Base-by-base conservation (phyloP, 129 eudicot genomes). In the Scalesia atractyloides region DNA sequence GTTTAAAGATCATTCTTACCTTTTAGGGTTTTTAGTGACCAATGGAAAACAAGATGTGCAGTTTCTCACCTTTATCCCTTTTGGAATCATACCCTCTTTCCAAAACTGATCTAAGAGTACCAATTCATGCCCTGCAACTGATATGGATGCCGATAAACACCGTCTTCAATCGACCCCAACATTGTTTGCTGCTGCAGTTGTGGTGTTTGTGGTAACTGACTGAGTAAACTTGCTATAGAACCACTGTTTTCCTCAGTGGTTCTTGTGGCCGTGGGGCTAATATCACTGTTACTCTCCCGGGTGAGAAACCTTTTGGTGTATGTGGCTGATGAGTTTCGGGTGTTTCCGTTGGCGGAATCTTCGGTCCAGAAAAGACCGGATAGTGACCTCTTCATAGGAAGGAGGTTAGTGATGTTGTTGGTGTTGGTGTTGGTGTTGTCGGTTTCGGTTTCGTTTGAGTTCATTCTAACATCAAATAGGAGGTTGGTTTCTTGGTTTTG, bases 51-150 rank as follows among this genome's bases (percentile, higher is more conserved):
- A 65, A 64, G 64, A 64, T 36, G 44, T 7, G 12, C 43, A 63
- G 46, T 73, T 53, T 7, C 12, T 47, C 9, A 17, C 6, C 18
- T 22, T 43, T 60, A 47, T 6, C 66, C 39, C 59, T 69, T 61
- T 48, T 15, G 39, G 52, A 49, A 54, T 54, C 19, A 43, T 22
- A 22, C 72, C 80, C 76, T 64, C 37, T 50, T 70, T 63, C 74
- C 75, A 63, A 74, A 74, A 75, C 57, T 66, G 34, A 67, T 68
- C 67, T 83, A 89, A 19, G 85, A 49, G 81, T 82, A 92, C 97
- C 97, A 89, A 74, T 91, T 88, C 85, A 84, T 75, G 12, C 86
- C 86, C 7, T 82, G 80, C 12, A 85, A 77, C 61, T 84, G 91
- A 79, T 88, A 82, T 3, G 79, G 84, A 72, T 73, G 91, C 74